phyloP scores from a whole-genome alignment of 805 yeast genomes.

The Kodamaea jinghongensis region DNA sequence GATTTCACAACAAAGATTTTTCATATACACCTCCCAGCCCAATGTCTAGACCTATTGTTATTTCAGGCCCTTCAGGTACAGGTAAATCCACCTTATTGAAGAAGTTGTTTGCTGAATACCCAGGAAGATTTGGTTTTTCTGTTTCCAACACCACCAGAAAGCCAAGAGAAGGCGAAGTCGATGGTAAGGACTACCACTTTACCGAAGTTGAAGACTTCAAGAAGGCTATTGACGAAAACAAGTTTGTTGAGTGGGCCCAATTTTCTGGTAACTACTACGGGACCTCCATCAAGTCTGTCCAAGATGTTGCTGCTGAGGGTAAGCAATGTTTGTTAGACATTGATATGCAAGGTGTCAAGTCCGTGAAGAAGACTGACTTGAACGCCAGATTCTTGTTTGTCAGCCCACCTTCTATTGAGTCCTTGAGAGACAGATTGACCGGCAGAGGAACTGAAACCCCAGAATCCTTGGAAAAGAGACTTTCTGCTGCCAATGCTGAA shows the following conservation, averaged over 20 bases:
- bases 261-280: constrained; percentile 98
- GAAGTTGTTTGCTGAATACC: constrained; percentile 85
- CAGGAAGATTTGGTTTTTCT: constrained; percentile 88
- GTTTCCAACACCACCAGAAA: constrained; percentile 89
- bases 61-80: constrained; percentile 96
- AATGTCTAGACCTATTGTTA: constrained; percentile 76
- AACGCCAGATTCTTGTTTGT: constrained; percentile 84
- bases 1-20: no score
- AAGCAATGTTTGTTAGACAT: constrained; percentile 89
- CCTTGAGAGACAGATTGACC: constrained; percentile 67
- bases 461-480: constrained; percentile 80
- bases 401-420: constrained; percentile 90
- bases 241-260: constrained; percentile 96
- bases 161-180: constrained; percentile 88
- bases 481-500: constrained; percentile 84
- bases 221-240: constrained; percentile 64
- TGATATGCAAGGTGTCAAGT: constrained; percentile 98
- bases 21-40: not conserved
- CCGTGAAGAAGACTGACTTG: constrained; percentile 78
- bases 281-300: constrained; percentile 82
- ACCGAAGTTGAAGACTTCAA: constrained; percentile 77
- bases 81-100: constrained; percentile 95
- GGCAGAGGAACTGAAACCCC: constrained; percentile 94
- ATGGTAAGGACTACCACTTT: constrained; percentile 90
- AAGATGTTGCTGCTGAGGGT: constrained; percentile 62